phyloP scores from a whole-genome alignment of 2,329 filamentous ascomycete species.

The Blastomyces silverae region DNA sequence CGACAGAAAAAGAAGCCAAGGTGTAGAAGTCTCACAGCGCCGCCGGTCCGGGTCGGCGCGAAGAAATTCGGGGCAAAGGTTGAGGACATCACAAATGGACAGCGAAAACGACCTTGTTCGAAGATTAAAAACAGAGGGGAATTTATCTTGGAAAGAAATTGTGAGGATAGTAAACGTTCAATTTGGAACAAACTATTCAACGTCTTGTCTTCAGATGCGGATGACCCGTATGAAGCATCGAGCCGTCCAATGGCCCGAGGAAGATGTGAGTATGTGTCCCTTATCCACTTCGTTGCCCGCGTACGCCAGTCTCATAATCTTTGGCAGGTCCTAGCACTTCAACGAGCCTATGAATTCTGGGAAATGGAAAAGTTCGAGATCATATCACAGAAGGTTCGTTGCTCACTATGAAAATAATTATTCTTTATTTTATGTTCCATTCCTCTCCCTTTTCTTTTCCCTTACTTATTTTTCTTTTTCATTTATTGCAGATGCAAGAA shows the following conservation, averaged over 20 bases:
- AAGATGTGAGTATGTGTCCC: constrained; percentile 41
- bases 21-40: constrained; percentile 25
- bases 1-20: constrained; percentile 29
- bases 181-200: constrained; percentile 36
- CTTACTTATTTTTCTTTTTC: constrained; percentile 10
- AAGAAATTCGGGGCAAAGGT: constrained; percentile 30
- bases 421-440: constrained; percentile 3
- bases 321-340: constrained; percentile 34
- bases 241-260: constrained; percentile 37
- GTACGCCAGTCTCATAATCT: constrained; percentile 12
- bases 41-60: constrained; percentile 25
- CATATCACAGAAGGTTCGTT: constrained; percentile 35
- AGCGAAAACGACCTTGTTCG: constrained; percentile 24
- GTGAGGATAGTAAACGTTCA: constrained; percentile 33
- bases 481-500: constrained; percentile 27
- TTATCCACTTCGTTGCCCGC: not conserved
- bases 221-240: constrained; percentile 31
- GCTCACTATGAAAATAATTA: not conserved
- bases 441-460: constrained; percentile 22
- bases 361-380: constrained; percentile 35
- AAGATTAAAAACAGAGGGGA: constrained; percentile 37
- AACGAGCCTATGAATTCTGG: constrained; percentile 34
- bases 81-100: constrained; percentile 12
- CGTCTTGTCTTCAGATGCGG: constrained; percentile 41
- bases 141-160: constrained; percentile 38